Conservation (phyloP, 2,329 filamentous ascomycete species). For the Paecilomyces formosus region DNA sequence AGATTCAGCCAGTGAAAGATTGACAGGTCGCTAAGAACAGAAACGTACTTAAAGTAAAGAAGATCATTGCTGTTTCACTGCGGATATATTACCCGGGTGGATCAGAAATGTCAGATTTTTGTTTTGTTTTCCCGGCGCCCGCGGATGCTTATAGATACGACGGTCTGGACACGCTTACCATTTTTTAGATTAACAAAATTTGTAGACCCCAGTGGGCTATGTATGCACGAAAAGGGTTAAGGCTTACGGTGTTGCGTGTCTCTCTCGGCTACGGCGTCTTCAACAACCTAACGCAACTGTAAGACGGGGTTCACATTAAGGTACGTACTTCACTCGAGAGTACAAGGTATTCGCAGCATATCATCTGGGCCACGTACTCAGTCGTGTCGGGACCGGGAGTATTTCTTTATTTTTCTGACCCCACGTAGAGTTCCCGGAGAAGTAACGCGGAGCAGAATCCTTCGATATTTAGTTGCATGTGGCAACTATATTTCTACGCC, state of each 20-base stretch:
- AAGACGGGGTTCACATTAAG: not conserved
- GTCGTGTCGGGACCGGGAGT: not conserved
- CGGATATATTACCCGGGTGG: not conserved
- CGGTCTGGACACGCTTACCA: not conserved
- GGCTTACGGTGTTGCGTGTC: not conserved
- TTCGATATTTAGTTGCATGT: not conserved
- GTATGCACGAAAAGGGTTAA: not conserved
- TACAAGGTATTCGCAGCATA: not conserved
- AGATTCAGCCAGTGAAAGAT: not conserved
- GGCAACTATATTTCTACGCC: not conserved
- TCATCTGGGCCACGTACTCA: not conserved
- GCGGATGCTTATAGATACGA: not conserved
- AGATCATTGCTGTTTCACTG: not conserved
- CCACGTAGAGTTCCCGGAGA: not conserved
- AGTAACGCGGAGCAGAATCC: not conserved
- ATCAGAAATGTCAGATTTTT: not conserved
- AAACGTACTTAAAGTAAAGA: not conserved
- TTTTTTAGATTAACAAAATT: not conserved
- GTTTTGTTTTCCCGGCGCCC: not conserved
- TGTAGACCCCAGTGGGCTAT: not conserved
- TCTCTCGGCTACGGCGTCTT: not conserved
- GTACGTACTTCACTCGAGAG: not conserved
- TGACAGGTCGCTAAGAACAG: not conserved
- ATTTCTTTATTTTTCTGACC: not conserved
- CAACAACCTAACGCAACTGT: not conserved